Conservation (phyloP, 495 filamentous ascomycete species). For the Talaromyces thailandensis region DNA sequence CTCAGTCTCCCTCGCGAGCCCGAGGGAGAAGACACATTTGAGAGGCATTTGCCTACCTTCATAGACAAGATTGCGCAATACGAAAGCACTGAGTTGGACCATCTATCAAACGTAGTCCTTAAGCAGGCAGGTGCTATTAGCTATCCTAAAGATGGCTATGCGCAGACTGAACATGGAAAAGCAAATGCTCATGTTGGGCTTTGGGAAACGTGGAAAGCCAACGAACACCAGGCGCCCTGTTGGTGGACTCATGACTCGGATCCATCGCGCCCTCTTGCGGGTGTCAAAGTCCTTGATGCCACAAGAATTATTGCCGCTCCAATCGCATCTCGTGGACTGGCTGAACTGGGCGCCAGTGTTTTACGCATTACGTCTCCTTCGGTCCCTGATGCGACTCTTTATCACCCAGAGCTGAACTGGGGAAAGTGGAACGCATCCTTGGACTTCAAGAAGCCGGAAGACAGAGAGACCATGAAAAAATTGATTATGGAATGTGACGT, state of each 20-base stretch:
- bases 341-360: background rate
- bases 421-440: conserved; percentile 48
- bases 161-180: conserved; percentile 28
- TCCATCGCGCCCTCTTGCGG: conserved; percentile 37
- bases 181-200: conserved; percentile 14
- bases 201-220: conserved; percentile 5
- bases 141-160: conserved; percentile 14
- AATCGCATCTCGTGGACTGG: background rate
- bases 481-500: conserved; percentile 47
- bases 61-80: conserved; percentile 20
- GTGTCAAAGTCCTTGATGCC: conserved; percentile 52
- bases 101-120: conserved; percentile 34
- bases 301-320: conserved; percentile 50
- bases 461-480: conserved; percentile 27
- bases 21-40: background rate
- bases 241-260: conserved; percentile 13
- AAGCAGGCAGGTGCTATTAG: conserved; percentile 19
- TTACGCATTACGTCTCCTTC: conserved; percentile 39
- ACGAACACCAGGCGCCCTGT: conserved; percentile 14
- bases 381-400: conserved; percentile 36
- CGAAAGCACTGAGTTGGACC: conserved; percentile 24
- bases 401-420: conserved; percentile 30
- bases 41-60: conserved; percentile 5
- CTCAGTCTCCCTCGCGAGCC: background rate
- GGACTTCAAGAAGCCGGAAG: conserved; percentile 36